Conservation (phyloP, 2,329 filamentous ascomycete species). For the Lachnellula arida region DNA sequence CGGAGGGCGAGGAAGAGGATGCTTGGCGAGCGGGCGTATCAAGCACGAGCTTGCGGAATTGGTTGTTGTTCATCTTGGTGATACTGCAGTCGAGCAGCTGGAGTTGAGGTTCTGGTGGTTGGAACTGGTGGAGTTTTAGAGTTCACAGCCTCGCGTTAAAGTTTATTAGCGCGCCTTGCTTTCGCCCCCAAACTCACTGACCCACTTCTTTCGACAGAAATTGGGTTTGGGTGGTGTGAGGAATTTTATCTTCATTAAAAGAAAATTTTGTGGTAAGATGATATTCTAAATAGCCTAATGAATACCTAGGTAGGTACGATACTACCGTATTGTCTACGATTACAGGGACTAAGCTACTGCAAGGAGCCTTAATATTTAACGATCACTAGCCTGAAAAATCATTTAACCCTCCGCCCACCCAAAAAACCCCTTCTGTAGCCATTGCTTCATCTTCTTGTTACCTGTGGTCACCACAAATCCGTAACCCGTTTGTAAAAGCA, state of each 20-base stretch:
- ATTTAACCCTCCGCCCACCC: too few species aligned
- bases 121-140: neutral
- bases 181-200: neutral
- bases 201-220: neutral
- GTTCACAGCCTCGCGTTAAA: neutral
- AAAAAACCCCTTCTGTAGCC: too few species aligned
- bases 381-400: too few species aligned
- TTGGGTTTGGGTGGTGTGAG: neutral
- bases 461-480: too few species aligned
- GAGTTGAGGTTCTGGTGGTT: neutral
- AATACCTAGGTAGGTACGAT: too few species aligned
- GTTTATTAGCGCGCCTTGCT: neutral
- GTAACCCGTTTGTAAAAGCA: too few species aligned
- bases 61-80: conserved; percentile 82
- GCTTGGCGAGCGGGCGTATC: conserved; percentile 41
- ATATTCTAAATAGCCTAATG: too few species aligned
- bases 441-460: too few species aligned
- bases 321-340: too few species aligned
- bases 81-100: neutral
- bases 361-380: too few species aligned
- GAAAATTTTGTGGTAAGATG: too few species aligned
- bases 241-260: neutral
- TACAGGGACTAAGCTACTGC: too few species aligned
- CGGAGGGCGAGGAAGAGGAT: conserved; percentile 14
- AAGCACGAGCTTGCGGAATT: conserved; percentile 79